These are phyloP conservation scores for Staphylotrichum longicolle DNA, from an alignment of 495 filamentous ascomycete genomes.

Conservation along the genomic window DNA sequence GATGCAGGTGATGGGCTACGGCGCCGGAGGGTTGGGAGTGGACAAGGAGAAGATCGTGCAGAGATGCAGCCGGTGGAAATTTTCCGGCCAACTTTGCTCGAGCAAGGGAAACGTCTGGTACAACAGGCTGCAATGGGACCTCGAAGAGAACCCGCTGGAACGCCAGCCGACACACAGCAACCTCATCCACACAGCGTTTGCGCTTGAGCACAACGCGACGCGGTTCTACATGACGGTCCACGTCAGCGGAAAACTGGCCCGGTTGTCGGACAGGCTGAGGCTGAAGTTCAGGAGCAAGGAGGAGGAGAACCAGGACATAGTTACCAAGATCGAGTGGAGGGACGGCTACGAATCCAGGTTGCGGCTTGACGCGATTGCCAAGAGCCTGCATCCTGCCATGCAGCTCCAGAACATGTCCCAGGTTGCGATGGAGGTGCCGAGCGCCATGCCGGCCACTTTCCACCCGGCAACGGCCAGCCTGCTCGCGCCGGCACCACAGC, in stretches of 20 bases:
- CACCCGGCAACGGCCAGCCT: constrained; percentile 6
- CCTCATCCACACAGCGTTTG: constrained; percentile 36
- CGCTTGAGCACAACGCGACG: constrained; percentile 34
- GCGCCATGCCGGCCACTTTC: constrained; percentile 22
- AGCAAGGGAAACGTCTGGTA: constrained; percentile 13
- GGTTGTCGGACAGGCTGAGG: constrained; percentile 13
- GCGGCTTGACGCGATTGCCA: constrained; percentile 25
- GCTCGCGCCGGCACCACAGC: background rate
- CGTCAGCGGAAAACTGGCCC: constrained; percentile 28
- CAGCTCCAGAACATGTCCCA: constrained; percentile 24
- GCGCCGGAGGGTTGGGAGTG: constrained; percentile 21
- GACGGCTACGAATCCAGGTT: constrained; percentile 17
- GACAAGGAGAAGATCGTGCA: constrained; percentile 18
- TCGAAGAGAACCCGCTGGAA: constrained; percentile 32
- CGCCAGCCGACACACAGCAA: constrained; percentile 31
- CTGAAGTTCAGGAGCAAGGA: constrained; percentile 24
- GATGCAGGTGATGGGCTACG: constrained; percentile 20
- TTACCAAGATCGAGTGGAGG: constrained; percentile 29
- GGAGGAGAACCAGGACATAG: constrained; percentile 10
- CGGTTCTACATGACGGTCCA: constrained; percentile 36
- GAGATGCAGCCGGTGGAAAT: constrained; percentile 20
- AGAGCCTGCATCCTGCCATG: constrained; percentile 25
- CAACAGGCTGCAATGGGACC: constrained; percentile 32
- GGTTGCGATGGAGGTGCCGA: constrained; percentile 28
- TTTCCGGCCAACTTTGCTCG: constrained; percentile 20